Evolutionary conservation across 139 green algal genomes (phyloP), one percentile per base, ranked within the genome.

Genomic region (Chlamydomonas sphaeroides): DNA sequence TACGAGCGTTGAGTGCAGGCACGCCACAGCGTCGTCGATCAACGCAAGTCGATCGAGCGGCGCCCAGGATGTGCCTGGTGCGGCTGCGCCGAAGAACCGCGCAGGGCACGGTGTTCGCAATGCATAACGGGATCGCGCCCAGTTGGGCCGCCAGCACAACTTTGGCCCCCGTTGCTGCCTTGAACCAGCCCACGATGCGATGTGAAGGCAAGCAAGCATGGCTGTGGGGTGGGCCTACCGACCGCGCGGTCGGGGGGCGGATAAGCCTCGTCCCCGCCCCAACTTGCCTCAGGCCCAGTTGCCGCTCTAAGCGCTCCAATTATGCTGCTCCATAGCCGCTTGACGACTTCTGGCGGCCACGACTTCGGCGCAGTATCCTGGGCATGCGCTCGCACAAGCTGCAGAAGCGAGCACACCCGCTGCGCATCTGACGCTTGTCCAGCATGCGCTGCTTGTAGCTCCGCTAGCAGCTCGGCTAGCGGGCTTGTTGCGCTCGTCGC

Each of bases 401-500:
- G 33, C 25, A 84, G 65, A 21, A 84, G 51, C 35, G 28, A 59
- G 75, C 42, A 82, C 25, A 82, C 75, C 0, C 75, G 61, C 42
- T 72, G 61, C 17, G 36, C 75, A 33, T 82, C 75, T 6, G 42
- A 80, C 5, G 56, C n/a, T 1, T 6, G 18, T 45, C 39, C 74
- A 4, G 39, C 59, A 32, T 48, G 49, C 65, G 75, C 75, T 38
- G 75, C 75, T 51, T 82, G 75, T 2, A 82, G 62, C 32, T 82
- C 75, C 5, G 75, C 62, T 72, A 42, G 42, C 4, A 82, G 61
- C 41, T 82, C 42, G 42, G 72, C 75, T n/a, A n/a, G n/a, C n/a
- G n/a, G 35, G 62, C 75, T 17, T 62, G 41, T 36, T 82, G 45
- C 45, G 45, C 45, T 53, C 45, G 14, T 53, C 11, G 45, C 45